Percentiles rank a stretch among this genome's conserved stretches.
phyloP scores from a whole-genome alignment of 2,329 filamentous ascomycete genomes.

The Coleophoma crateriformis region DNA sequence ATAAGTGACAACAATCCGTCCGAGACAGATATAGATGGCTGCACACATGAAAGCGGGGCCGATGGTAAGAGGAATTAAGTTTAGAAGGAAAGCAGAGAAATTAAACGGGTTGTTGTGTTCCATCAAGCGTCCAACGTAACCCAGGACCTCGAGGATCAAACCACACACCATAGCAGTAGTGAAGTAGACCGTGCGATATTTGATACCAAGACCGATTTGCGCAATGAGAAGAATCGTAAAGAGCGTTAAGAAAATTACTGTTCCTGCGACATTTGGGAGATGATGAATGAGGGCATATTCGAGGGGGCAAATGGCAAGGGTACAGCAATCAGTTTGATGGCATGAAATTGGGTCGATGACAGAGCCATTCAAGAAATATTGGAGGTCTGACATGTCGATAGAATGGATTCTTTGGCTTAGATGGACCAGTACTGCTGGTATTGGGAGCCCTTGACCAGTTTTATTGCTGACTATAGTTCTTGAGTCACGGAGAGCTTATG shows the following conservation, averaged over 20 bases:
- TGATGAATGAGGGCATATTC: conserved; percentile 27
- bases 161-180: conserved; percentile 44
- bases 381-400: neutral
- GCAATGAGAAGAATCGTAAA: conserved; percentile 41
- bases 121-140: conserved; percentile 39
- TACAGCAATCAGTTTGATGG: neutral
- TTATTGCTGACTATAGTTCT: no score
- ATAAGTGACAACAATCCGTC: conserved; percentile 47
- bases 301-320: conserved; percentile 1
- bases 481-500: no score
- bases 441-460: no score
- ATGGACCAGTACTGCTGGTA: no score
- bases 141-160: conserved; percentile 44
- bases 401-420: no score
- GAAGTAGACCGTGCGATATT: conserved; percentile 50
- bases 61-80: conserved; percentile 49
- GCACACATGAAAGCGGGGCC: conserved; percentile 51
- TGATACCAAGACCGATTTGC: conserved; percentile 42
- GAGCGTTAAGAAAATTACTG: conserved; percentile 43
- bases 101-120: conserved; percentile 47
- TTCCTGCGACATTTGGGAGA: conserved; percentile 42
- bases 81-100: conserved; percentile 42
- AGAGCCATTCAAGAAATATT: conserved; percentile 1
- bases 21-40: conserved; percentile 51
- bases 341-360: neutral